Evolutionary conservation across 352 stramenopile species (phyloP).

Genomic region (Pythium phragmitis): DNA sequence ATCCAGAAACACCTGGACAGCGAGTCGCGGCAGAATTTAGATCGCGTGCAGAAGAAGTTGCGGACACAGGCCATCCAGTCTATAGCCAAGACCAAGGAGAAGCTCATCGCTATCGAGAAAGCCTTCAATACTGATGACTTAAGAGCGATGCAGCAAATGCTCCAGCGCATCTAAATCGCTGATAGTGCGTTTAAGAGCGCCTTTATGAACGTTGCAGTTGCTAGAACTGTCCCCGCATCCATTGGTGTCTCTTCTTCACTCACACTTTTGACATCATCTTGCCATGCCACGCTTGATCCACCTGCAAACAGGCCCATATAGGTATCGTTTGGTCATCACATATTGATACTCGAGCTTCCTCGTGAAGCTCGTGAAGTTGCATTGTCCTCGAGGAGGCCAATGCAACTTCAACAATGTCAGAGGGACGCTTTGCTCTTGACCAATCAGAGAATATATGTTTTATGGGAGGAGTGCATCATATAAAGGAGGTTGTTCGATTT

Average conservation of each 20-base stretch:
- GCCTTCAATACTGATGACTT: conserved; percentile 39
- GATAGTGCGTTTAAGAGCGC: not conserved
- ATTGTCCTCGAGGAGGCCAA: too few species aligned
- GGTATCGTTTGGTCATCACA: too few species aligned
- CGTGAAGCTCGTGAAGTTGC: not conserved
- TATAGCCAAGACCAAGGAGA: conserved; percentile 23
- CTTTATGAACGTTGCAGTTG: not conserved
- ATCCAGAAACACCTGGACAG: not conserved
- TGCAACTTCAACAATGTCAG: too few species aligned
- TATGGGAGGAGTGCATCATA: not conserved
- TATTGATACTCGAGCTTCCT: too few species aligned
- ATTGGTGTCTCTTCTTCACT: too few species aligned
- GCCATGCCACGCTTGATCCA: too few species aligned
- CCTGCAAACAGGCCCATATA: too few species aligned
- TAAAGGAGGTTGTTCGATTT: conserved; percentile 18
- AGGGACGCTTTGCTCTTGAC: conserved; percentile 1
- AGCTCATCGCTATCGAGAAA: conserved; percentile 32
- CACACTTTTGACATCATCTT: too few species aligned
- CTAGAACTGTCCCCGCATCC: too few species aligned
- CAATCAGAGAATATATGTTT: conserved; percentile 10
- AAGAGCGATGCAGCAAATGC: conserved; percentile 37
- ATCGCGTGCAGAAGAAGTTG: conserved; percentile 27
- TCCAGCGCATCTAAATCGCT: conserved; percentile 24
- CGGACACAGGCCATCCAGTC: conserved; percentile 13
- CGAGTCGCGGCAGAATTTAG: conserved; percentile 20